Conservation (phyloP, 139 green algal genomes). For the Desmodesmus armatus region DNA sequence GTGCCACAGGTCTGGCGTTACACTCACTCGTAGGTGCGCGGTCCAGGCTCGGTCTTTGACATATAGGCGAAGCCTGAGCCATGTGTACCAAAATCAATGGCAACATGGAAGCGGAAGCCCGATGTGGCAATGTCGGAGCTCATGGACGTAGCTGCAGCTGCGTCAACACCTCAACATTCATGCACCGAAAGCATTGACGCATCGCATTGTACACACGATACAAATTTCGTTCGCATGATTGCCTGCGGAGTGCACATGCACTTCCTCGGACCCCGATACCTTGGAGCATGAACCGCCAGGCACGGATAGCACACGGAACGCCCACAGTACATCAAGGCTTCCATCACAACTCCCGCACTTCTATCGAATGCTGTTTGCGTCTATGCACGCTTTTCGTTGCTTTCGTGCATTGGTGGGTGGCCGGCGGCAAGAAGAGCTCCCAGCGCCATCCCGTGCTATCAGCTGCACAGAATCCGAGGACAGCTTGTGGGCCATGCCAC, state of each 20-base stretch:
- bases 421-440: too few relatives aligned
- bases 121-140: not conserved
- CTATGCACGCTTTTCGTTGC: too few relatives aligned
- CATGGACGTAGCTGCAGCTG: not conserved
- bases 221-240: not conserved
- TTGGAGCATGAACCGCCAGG: not conserved
- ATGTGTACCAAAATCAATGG: conserved; percentile 37
- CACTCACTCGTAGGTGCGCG: conserved; percentile 31
- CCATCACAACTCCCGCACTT: too few relatives aligned
- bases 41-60: not conserved
- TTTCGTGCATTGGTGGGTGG: too few relatives aligned
- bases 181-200: not conserved
- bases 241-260: not conserved
- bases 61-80: conserved; percentile 33
- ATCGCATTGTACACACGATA: not conserved
- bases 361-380: too few relatives aligned
- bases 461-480: too few relatives aligned
- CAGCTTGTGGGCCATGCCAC: too few relatives aligned
- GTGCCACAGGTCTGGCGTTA: too few relatives aligned
- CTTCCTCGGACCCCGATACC: not conserved
- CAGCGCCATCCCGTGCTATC: too few relatives aligned
- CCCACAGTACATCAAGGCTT: too few relatives aligned
- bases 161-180: not conserved
- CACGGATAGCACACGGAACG: too few relatives aligned
- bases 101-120: not conserved